phyloP scores from a whole-genome alignment of 768 basidiomycete genomes.

The Tremella fuciformis region DNA sequence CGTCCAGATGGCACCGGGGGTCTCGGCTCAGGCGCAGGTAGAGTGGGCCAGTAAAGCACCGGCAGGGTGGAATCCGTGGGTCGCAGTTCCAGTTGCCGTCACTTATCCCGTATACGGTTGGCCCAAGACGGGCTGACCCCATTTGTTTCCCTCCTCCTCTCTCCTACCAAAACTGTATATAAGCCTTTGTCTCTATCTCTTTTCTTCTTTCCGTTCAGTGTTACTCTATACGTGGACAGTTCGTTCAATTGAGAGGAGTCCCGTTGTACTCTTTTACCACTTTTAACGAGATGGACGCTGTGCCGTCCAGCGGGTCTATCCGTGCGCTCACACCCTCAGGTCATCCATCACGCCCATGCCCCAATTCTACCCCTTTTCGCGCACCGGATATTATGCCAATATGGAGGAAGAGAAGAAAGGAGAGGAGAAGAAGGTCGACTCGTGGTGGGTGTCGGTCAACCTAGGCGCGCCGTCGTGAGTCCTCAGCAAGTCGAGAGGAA shows the following conservation, averaged over 20 bases:
- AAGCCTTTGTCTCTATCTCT: background rate
- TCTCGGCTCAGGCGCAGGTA: slow-evolving; percentile 14
- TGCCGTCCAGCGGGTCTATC: background rate
- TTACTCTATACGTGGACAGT: background rate
- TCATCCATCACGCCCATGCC: slow-evolving; percentile 33
- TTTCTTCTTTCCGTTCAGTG: background rate
- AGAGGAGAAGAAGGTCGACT: slow-evolving; percentile 6
- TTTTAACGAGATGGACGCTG: background rate
- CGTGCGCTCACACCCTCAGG: slow-evolving; percentile 15
- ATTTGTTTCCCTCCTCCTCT: background rate
- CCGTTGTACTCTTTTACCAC: background rate
- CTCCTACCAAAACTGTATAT: background rate
- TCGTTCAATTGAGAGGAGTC: background rate
- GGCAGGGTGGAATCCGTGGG: slow-evolving; percentile 42
- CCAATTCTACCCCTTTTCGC: slow-evolving; percentile 42
- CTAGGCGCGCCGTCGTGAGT: slow-evolving; percentile 8
- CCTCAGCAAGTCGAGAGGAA: background rate
- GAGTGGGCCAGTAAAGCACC: slow-evolving; percentile 39
- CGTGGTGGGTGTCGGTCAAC: slow-evolving; percentile 12
- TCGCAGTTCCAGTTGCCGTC: slow-evolving; percentile 23
- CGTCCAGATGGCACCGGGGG: slow-evolving; percentile 24
- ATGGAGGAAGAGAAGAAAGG: slow-evolving; percentile 14
- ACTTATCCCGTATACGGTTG: slow-evolving; percentile 15
- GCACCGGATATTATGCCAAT: slow-evolving; percentile 40
- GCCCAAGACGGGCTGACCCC: slow-evolving; percentile 11